These are phyloP conservation scores for Erigeron canadensis DNA, from an alignment of 129 eudicot species.

Conservation along the genomic window DNA sequence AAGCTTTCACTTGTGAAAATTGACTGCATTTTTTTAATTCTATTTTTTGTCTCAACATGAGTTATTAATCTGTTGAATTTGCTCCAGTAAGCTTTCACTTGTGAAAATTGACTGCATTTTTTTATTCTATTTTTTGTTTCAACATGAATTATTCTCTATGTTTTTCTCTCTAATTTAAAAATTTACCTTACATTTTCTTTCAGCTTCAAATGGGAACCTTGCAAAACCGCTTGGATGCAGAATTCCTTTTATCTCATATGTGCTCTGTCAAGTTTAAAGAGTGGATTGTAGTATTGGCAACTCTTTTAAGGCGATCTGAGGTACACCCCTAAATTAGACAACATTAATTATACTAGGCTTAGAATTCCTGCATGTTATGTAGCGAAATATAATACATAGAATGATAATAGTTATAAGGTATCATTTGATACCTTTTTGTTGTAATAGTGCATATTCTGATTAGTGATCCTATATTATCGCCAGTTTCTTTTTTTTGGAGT, in stretches of 20 bases:
- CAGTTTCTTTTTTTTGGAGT: background rate
- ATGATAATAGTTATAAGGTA: background rate
- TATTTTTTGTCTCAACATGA: slow-evolving; percentile 11
- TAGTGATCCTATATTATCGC: background rate
- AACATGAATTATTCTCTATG: slow-evolving; percentile 11
- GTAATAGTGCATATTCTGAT: background rate
- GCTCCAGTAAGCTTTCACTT: too few relatives aligned
- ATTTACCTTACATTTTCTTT: slow-evolving; percentile 16
- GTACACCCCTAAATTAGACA: slow-evolving; percentile 34
- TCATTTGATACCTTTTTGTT: background rate
- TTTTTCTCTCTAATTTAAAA: background rate
- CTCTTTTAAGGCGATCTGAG: slow-evolving; percentile 95
- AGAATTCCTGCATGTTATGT: background rate
- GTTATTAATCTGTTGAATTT: too few relatives aligned
- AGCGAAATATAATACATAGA: background rate
- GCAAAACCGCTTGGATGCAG: slow-evolving; percentile 99
- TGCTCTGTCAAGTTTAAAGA: slow-evolving; percentile 98
- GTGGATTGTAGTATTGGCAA: slow-evolving; percentile 98
- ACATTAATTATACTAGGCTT: too few relatives aligned
- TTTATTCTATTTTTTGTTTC: background rate
- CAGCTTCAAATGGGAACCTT: slow-evolving; percentile 92
- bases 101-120: background rate
- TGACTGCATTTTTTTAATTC: background rate
- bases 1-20: too few relatives aligned
- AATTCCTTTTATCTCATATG: slow-evolving; percentile 96